Base-by-base conservation (phyloP, 2,329 filamentous ascomycete species). In the Thyridium curvatum region DNA sequence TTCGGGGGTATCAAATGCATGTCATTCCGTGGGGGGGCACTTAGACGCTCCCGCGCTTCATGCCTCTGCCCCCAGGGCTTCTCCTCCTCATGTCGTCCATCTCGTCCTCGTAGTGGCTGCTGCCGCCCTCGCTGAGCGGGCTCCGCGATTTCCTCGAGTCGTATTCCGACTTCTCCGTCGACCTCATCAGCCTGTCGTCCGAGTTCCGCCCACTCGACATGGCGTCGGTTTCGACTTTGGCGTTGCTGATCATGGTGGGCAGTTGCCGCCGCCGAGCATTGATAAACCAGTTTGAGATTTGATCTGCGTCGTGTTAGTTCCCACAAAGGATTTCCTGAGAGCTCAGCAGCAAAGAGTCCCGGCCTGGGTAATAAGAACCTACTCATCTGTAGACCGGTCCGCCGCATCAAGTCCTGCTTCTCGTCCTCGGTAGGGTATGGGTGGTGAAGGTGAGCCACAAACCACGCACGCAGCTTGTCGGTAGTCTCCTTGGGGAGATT, bases 401-500 rank as follows among this genome's bases (percentile, higher is more conserved):
- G 70, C 34, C 74, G 73, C 72, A 89, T 87, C 35, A 94, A 71
- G 42, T 85, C 77, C 54, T 90, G 79, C 61, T 94, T 94, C 64
- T 94, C 84, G 46, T 94, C 86, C 59, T 94, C 86, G 4, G 81
- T 89, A 2, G 88, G 88, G 56, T 94, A 94, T 0, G 88, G 87
- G 53, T 93, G 87, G 43, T 80, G 71, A 8, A 89, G 61, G 58
- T 93, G 84, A n/a, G 72, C 71, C 37, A 81, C 63, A 48, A 94
- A 90, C 89, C 89, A 95, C 1, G 77, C 69, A 39, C 85, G 78
- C 31, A 95, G 69, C 48, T 86, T 82, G 55, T 90, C 85, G 0
- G 88, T 95, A 0, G 87, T 86, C 39, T 89, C 84, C 55, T 94
- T 94, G n/a, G 89, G 89, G 3, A 95, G 69, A 53, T 95, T 95